Evolutionary conservation across 768 basidiomycete species (phyloP), one percentile per base, ranked within the genome.

Genomic region (Galerina marginata): DNA sequence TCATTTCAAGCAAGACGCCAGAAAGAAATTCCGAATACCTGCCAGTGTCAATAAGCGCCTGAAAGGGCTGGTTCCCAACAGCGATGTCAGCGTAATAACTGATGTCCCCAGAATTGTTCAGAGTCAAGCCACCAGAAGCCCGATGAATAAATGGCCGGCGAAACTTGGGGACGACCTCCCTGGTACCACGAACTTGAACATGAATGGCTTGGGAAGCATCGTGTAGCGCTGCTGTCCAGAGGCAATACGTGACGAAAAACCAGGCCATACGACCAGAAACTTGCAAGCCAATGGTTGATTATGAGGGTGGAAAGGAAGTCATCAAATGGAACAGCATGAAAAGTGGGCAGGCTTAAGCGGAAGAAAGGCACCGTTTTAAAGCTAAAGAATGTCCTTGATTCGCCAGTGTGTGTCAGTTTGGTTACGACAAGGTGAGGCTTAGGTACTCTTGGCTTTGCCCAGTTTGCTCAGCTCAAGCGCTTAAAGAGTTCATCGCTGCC

Each of bases 41-140:
- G 40, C 81, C 82, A 26, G 83, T 82, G 63, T 84, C 83, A 51
- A 84, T 71, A 29, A 81, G 70, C 23, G 81, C 72, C 5, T 67
- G 67, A 60, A 79, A 80, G 3, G 58, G 25, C 39, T 72, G 67
- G 23, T 76, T 75, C 5, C 74, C 76, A 16, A 84, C 66, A 23
- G 70, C 70, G 40, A 83, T 69, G 43, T 78, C 73, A 11, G 74
- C 71, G 61, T 72, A 72, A 65, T 83, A 81, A 57, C 73, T 76
- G 40, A 78, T 72, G 61, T 79, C 77, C 11, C 67, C 78, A 16
- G 70, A 65, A 64, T 81, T 78, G 52, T 67, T 66, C 12, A 67
- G 40, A 25, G 45, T 16, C 33, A 63, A 43, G 26, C 46, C 53
- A 23, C 51, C 46, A 14, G 51, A 29, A 11, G 36, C 55, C 25